Base-by-base conservation (phyloP, 2,329 filamentous ascomycete species). In the Gnomoniopsis smithogilvyi region DNA sequence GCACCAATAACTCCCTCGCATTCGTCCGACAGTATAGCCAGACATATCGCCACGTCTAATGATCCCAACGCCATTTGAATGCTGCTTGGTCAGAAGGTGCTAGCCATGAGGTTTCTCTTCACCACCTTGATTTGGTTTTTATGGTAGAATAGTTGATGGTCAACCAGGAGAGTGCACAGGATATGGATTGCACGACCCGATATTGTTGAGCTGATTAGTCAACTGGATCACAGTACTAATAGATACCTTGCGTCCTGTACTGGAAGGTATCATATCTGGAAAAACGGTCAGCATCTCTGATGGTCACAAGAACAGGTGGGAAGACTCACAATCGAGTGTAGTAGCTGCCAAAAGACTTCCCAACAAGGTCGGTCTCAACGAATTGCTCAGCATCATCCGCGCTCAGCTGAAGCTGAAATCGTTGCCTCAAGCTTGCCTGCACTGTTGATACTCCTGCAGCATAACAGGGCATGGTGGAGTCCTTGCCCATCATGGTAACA, bases 181-280 rank as follows among this genome's bases (percentile, higher is more conserved):
- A 21, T 47, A 41, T 41, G n/a, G 14, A 14, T 41, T 4, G 38
- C 15, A 3, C 3, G 38, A 6, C 38, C 14, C 6, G 8, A 30
- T 30, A 4, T 30, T 30, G 8, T 4, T 30, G 26, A 30, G 21
- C 14, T 6, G 22, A 3, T 46, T 46, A 6, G 6, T 21, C 21
- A 3, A 46, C 4, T 62, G 36, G 38, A 46, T 15, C 52, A 12
- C n/a, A 61, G 59, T 56, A 63, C 67, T 83, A 94, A 74, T 94
- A 94, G 74, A 94, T 94, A 66, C 90, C 91, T 74, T 94, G 90
- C 38, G 91, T 93, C 69, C 91, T 85, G 76, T 94, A 94, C 77
- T 94, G 90, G 77, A 92, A 94, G 63, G 89, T 91, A 74, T 92
- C 89, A 69, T 92, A 92, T 74, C 89, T 91, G 53, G 3, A 15